Percentiles rank a stretch among this genome's conserved stretches.
Evolutionary conservation across 305 asterid species (phyloP).

Genomic region (Solanum chacoense): DNA sequence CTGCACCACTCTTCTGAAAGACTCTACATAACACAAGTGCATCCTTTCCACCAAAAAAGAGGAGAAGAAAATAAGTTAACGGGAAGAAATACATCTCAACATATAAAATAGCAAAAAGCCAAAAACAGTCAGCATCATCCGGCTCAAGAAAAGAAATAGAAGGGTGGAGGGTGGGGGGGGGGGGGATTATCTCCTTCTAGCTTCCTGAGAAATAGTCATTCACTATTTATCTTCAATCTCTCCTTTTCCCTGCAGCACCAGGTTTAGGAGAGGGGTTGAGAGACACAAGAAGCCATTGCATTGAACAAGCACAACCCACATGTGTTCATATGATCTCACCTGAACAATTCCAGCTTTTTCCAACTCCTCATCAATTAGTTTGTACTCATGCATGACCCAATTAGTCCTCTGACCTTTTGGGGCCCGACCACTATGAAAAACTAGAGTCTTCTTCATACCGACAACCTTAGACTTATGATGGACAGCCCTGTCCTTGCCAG

Average conservation of each 20-base stretch:
- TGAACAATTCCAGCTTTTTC: slow-evolving; percentile 60
- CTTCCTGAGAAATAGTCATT: not conserved
- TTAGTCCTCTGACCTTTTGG: slow-evolving; percentile 86
- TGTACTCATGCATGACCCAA: slow-evolving; percentile 99
- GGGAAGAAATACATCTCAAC: not conserved
- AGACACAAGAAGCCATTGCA: not conserved
- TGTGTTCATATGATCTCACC: slow-evolving; percentile 21
- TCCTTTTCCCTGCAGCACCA: not conserved
- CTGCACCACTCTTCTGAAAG: slow-evolving; percentile 95
- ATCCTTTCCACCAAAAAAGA: slow-evolving; percentile 45
- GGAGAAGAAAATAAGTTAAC: slow-evolving; percentile 1
- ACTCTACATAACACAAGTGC: slow-evolving; percentile 82
- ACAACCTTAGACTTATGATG: slow-evolving; percentile 45
- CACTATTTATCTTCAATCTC: not conserved
- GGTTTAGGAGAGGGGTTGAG: not conserved
- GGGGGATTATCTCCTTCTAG: not conserved
- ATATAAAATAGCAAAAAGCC: not conserved
- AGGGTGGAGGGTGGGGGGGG: not conserved
- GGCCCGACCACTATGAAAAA: slow-evolving; percentile 92
- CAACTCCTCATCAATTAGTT: slow-evolving; percentile 61
- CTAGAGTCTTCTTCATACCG: slow-evolving; percentile 98
- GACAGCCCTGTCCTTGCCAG: slow-evolving; percentile 91
- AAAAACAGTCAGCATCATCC: not conserved
- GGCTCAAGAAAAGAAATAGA: not conserved
- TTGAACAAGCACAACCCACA: not conserved